Conservation (phyloP, 2,329 filamentous ascomycete species). For the Apiospora koreana region DNA sequence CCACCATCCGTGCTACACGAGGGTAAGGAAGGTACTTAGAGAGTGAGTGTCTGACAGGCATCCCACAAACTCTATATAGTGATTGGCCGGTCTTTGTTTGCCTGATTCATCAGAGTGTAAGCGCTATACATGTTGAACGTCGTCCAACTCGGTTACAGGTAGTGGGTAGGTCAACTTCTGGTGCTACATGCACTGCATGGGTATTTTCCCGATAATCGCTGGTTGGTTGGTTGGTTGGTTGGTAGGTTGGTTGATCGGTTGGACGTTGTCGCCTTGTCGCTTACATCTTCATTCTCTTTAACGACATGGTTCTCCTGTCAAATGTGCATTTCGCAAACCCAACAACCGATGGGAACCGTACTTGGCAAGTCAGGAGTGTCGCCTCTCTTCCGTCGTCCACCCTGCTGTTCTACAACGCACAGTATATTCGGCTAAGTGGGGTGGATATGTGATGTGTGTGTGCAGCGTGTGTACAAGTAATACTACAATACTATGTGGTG, state of each 20-base stretch:
- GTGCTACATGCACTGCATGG: background rate
- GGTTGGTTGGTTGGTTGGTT: background rate
- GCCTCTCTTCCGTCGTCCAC: background rate
- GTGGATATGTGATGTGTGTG: background rate
- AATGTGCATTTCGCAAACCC: background rate
- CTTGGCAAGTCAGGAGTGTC: background rate
- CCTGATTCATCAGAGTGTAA: background rate
- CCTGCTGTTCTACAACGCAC: background rate
- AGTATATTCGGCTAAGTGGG: background rate
- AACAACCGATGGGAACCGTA: background rate
- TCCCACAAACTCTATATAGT: background rate
- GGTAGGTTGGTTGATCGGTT: background rate
- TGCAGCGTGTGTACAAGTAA: background rate
- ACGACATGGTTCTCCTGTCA: background rate
- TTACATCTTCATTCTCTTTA: background rate
- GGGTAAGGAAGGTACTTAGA: background rate
- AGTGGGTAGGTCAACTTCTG: too few species aligned
- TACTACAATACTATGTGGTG: background rate
- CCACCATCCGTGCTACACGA: background rate
- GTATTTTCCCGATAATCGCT: background rate
- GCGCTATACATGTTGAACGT: background rate
- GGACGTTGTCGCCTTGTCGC: background rate
- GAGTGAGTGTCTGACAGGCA: background rate
- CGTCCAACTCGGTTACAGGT: background rate
- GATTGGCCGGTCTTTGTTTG: background rate